These are phyloP conservation scores for Catharanthus roseus DNA, from an alignment of 257 asterid genomes.

Conservation along the genomic window DNA sequence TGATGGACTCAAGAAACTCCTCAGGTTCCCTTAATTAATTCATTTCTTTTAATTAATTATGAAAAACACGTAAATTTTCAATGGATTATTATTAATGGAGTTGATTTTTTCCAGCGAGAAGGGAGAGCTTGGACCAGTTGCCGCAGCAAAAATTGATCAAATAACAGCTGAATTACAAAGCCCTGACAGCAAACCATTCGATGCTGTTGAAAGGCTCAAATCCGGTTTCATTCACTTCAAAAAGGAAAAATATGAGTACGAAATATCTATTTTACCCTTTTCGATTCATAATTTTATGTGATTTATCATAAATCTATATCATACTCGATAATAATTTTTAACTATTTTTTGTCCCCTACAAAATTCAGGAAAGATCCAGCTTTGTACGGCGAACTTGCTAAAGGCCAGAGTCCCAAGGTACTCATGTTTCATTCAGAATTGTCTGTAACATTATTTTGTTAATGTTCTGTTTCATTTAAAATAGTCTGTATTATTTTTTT, in stretches of 20 bases:
- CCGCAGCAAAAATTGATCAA: constrained; percentile 62
- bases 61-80: too few relatives aligned
- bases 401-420: constrained; percentile 91
- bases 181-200: constrained; percentile 30
- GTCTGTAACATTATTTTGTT: too few relatives aligned
- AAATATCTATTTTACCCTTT: too few relatives aligned
- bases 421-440: too few relatives aligned
- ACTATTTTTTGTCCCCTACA: not conserved
- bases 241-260: constrained; percentile 85
- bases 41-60: not conserved
- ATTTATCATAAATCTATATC: too few relatives aligned
- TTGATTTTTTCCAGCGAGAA: constrained; percentile 56
- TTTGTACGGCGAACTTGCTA: constrained; percentile 62
- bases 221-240: constrained; percentile 74
- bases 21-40: constrained; percentile 39
- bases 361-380: constrained; percentile 59
- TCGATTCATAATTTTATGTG: too few relatives aligned
- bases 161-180: constrained; percentile 65
- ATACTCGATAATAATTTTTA: not conserved
- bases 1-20: constrained; percentile 70
- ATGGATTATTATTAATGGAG: not conserved
- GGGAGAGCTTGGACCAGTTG: constrained; percentile 67
- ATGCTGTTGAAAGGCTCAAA: constrained; percentile 63
- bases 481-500: too few relatives aligned
- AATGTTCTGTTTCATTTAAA: too few relatives aligned